A percentile compares a stretch with the other conserved stretches of the same genome.
Evolutionary conservation across 1,284 basidiomycete genomes (phyloP).

Genomic region (Ustilago tritici): DNA sequence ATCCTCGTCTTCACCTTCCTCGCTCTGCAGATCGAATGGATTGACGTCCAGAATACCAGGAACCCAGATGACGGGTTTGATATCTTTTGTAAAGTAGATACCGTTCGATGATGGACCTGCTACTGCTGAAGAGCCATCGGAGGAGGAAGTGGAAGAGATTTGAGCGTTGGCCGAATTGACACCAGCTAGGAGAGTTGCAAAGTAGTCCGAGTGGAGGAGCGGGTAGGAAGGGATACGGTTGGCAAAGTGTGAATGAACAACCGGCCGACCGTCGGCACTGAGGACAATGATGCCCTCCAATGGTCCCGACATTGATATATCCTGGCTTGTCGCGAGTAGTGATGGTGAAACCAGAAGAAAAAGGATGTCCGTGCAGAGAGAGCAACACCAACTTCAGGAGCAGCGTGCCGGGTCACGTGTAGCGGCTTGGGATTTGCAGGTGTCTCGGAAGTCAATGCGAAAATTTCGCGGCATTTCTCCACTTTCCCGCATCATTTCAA

Average conservation of each 20-base stretch:
- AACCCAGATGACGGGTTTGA: conserved; percentile 56
- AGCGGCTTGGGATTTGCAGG: not conserved
- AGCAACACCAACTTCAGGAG: conserved; percentile 5
- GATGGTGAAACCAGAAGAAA: not conserved
- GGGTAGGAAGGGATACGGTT: conserved; percentile 82
- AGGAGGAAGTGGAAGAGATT: conserved; percentile 23
- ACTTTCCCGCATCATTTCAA: conserved; percentile 17
- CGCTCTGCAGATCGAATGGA: conserved; percentile 30
- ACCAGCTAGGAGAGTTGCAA: conserved; percentile 77
- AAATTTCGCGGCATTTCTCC: conserved; percentile 36
- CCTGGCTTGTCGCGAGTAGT: too few species aligned
- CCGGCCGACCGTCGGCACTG: conserved; percentile 83
- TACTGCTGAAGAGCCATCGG: not conserved
- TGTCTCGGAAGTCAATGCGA: conserved; percentile 12
- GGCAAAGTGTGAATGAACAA: conserved; percentile 91
- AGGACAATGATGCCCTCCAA: conserved; percentile 91
- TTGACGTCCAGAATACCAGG: conserved; percentile 52
- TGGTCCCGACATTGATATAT: conserved; percentile 26
- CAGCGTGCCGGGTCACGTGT: conserved; percentile 26
- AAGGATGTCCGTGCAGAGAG: conserved; percentile 14
- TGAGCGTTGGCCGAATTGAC: conserved; percentile 49
- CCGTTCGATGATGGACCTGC: conserved; percentile 30
- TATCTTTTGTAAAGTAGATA: conserved; percentile 50
- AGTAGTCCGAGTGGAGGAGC: conserved; percentile 84
- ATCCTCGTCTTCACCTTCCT: conserved; percentile 30